A percentile compares a stretch with the other conserved stretches of the same genome.
These are phyloP conservation scores for Scleroderma bovista DNA, from an alignment of 768 basidiomycete species.

Conservation along the genomic window DNA sequence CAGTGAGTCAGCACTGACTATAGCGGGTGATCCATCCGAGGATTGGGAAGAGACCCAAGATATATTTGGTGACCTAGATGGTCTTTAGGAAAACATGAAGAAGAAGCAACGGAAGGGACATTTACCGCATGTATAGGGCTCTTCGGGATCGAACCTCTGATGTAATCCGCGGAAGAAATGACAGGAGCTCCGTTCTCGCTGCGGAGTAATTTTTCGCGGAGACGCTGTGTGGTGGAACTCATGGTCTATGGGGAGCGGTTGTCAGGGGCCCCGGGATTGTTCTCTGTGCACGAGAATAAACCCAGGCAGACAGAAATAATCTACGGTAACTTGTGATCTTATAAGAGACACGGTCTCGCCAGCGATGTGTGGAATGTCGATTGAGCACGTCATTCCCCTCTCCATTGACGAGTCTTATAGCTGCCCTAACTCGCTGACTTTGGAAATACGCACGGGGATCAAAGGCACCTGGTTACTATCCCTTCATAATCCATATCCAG, in stretches of 20 bases:
- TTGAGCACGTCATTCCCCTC: slow-evolving; percentile 11
- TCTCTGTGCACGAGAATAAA: too few relatives aligned
- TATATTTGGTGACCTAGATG: slow-evolving; percentile 54
- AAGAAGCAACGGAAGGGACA: slow-evolving; percentile 5
- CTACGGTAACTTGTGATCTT: too few relatives aligned
- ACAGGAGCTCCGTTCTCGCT: slow-evolving; percentile 57
- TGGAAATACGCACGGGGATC: neutral
- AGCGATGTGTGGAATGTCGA: too few relatives aligned
- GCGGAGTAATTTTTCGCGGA: slow-evolving; percentile 53
- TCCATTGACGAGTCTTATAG: slow-evolving; percentile 4
- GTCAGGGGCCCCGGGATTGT: too few relatives aligned
- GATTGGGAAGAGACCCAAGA: slow-evolving; percentile 77
- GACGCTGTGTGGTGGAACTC: slow-evolving; percentile 37
- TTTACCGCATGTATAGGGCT: slow-evolving; percentile 51
- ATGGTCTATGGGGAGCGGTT: too few relatives aligned
- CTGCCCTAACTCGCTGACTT: neutral
- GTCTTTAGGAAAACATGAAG: neutral
- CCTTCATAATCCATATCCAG: too few relatives aligned
- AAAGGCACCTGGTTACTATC: too few relatives aligned
- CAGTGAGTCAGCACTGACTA: slow-evolving; percentile 43
- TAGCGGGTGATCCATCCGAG: slow-evolving; percentile 82
- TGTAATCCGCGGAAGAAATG: slow-evolving; percentile 54
- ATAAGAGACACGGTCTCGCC: too few relatives aligned
- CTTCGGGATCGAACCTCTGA: slow-evolving; percentile 29
- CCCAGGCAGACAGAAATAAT: too few relatives aligned